These are phyloP conservation scores for Podila epigama DNA, from an alignment of 192 early-diverging fungal genomes.

Conservation along the genomic window DNA sequence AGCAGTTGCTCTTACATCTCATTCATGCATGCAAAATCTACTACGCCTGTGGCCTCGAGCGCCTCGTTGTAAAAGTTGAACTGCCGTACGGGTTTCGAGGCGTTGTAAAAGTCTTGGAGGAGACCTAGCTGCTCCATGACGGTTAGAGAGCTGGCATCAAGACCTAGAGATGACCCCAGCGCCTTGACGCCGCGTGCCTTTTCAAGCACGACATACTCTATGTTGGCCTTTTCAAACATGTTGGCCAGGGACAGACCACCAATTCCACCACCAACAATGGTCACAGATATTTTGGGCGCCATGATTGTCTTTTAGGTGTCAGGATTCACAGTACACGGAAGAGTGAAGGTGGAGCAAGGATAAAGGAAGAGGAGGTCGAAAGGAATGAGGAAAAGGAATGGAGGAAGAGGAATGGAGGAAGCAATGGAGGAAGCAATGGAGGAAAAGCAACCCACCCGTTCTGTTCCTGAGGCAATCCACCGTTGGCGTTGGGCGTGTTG, in stretches of 20 bases:
- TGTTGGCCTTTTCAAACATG: constrained; percentile 45
- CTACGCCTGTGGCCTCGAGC: constrained; percentile 20
- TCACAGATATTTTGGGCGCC: constrained; percentile 31
- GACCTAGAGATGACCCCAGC: constrained; percentile 34
- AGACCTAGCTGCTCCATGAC: constrained; percentile 47
- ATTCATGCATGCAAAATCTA: constrained; percentile 40
- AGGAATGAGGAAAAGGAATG: background rate
- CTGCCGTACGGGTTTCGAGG: constrained; percentile 33
- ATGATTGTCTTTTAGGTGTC: background rate
- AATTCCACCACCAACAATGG: constrained; percentile 26
- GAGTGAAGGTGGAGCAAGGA: background rate
- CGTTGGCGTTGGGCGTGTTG: no score
- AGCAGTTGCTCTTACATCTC: constrained; percentile 23
- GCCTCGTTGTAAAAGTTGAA: constrained; percentile 50
- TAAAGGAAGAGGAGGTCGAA: background rate
- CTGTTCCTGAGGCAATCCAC: no score
- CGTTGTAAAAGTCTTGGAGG: constrained; percentile 22
- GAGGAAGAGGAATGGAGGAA: no score
- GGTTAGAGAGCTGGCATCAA: constrained; percentile 30
- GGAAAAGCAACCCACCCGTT: no score
- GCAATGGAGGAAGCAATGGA: no score
- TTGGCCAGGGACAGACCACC: constrained; percentile 31
- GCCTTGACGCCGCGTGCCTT: constrained; percentile 12
- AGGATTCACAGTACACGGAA: background rate
- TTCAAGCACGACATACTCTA: constrained; percentile 50